Conservation (phyloP, 2,329 filamentous ascomycete genomes). For the Sporothrix dimorphospora region DNA sequence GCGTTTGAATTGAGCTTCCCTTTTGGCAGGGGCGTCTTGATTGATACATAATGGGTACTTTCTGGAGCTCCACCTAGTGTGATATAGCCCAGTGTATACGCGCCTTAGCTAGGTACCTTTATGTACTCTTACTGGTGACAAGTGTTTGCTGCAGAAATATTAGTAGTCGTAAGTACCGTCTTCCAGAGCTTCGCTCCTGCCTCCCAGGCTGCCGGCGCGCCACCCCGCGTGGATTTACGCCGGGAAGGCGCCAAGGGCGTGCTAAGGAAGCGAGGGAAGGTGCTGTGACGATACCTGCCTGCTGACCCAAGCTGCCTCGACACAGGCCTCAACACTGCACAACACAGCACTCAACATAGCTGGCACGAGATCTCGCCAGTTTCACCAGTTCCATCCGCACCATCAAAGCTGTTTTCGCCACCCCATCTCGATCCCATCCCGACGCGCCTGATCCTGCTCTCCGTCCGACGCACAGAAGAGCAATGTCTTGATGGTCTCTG, state of each 20-base stretch:
- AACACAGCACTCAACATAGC: constrained; percentile 2
- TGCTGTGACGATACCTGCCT: constrained; percentile 13
- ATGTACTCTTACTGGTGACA: not conserved
- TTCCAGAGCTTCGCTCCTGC: not conserved
- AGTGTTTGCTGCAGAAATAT: not conserved
- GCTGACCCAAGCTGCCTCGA: not conserved
- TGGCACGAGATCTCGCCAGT: constrained; percentile 8
- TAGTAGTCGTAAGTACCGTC: not conserved
- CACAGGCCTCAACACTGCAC: not conserved
- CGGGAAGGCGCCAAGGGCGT: constrained; percentile 14
- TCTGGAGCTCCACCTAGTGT: not conserved
- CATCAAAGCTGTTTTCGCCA: constrained; percentile 11
- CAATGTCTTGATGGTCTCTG: constrained; percentile 19
- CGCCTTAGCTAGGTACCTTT: not conserved
- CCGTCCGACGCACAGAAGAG: not conserved
- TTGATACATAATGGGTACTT: not conserved
- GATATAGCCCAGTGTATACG: not conserved
- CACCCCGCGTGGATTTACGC: constrained; percentile 24
- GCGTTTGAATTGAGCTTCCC: not conserved
- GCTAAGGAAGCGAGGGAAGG: constrained; percentile 3
- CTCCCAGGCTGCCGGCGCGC: constrained; percentile 16
- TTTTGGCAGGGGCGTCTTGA: not conserved
- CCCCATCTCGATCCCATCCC: not conserved
- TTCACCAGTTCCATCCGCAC: not conserved
- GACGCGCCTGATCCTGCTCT: not conserved